Conservation (phyloP, 2,329 filamentous ascomycete genomes). For the Fusarium duplospermum region DNA sequence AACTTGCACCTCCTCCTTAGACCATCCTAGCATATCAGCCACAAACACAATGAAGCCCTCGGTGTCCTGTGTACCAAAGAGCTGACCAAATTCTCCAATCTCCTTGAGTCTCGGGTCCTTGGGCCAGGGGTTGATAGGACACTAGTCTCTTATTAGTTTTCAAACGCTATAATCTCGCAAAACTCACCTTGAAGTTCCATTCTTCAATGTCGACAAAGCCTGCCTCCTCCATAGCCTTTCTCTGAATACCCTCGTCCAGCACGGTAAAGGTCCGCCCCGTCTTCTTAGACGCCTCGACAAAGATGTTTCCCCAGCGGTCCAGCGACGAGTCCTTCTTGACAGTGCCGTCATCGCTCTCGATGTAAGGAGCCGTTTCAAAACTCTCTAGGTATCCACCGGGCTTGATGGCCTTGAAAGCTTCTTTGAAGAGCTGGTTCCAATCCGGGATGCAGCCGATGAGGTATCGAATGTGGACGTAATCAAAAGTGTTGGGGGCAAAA, state of each 20-base stretch:
- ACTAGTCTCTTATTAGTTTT: background rate
- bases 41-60: background rate
- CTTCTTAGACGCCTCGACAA: conserved; percentile 46
- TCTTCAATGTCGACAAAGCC: conserved; percentile 34
- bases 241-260: conserved; percentile 33
- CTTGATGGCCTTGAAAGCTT: conserved; percentile 63
- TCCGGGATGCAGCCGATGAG: conserved; percentile 68
- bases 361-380: conserved; percentile 44
- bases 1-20: background rate
- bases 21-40: background rate
- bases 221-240: conserved; percentile 37
- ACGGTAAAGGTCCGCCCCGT: conserved; percentile 47
- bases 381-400: conserved; percentile 63
- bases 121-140: background rate
- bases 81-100: background rate
- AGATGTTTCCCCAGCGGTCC: conserved; percentile 45
- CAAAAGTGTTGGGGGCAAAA: conserved; percentile 54
- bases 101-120: background rate
- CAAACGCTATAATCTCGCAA: background rate
- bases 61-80: background rate
- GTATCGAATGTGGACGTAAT: conserved; percentile 70
- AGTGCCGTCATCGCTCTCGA: conserved; percentile 48
- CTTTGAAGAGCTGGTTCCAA: conserved; percentile 64
- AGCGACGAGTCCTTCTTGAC: conserved; percentile 44
- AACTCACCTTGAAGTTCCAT: conserved; percentile 33